Base-by-base conservation (phyloP, 352 stramenopile genomes). In the Phytophthora fragariaefolia region DNA sequence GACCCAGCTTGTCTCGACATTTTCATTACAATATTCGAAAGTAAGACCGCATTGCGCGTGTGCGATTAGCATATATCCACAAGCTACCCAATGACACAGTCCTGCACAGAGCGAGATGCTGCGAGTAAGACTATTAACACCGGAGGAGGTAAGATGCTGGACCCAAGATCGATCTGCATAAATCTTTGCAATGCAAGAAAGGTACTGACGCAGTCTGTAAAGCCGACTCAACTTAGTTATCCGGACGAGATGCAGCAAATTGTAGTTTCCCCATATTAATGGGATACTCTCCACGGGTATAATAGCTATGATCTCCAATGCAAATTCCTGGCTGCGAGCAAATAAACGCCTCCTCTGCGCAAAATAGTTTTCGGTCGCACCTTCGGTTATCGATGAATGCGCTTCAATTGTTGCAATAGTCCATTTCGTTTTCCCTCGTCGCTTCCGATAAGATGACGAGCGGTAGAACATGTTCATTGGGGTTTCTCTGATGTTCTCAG, bases 21-120 rank as follows among this genome's bases (percentile, higher is more conserved):
- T 23, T 0, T 46, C 40, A 17, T 73, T 49, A 28, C 86, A 94
- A 20, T 69, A 50, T 24, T 80, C 66, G 0, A 89, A 58, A 43
- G 69, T 32, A 1, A 87, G 15, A 0, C 86, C 84, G 36, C 86
- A 94, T 18, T 80, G 61, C 2, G 52, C 28, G 20, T 92, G 80
- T 6, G 71, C 83, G 17, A 92, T 72, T 15, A 89, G 38, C 74
- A 94, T 89, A 59, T 92, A 94, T 1, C 76, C 81, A 20, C 82
- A 92, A 1, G 82, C 82, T 17, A 76, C 58, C 75, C 80, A 91
- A 56, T 94, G 85, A n/a, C 56, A 71, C 23, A 86, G 18, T 6
- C 69, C 43, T 1, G 76, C 45, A 23, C 66, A 80, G 0, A 86
- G 7, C 0, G 70, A 53, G n/a, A 92, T 71, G 13, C 59, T 79